Evolutionary conservation across 2,329 filamentous ascomycete species (phyloP), one percentile per base, ranked within the genome.

Genomic region (Calonectria multiphialidica): DNA sequence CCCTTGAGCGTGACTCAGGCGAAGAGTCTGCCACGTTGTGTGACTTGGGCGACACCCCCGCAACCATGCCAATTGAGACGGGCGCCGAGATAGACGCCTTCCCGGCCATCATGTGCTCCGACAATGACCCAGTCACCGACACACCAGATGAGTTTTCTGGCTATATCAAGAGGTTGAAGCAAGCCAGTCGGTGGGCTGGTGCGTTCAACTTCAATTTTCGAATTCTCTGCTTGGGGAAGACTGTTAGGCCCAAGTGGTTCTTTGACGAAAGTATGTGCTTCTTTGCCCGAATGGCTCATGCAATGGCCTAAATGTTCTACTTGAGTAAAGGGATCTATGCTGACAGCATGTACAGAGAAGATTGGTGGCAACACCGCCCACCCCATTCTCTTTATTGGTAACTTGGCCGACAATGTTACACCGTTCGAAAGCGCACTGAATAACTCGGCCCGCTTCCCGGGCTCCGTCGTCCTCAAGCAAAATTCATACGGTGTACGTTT

Each of bases 401-500:
- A 87, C 72, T 75, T 80, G 35, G 84, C 83, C 16, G 87, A 89
- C 72, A 88, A 88, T 49, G 83, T 88, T 28, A 88, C 87, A n/a
- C 87, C 87, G 21, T 75, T 85, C 3, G 75, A 84, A 21, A 87
- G 85, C 72, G 86, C 87, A 5, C 71, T 82, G n/a, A 86, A 85
- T 69, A 86, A 87, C 80, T 85, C 80, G 18, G 81, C 79, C 2
- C 81, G 83, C 0, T 90, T 89, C 63, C 82, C 82, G 0, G 84
- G 83, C 16, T 88, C 87, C 0, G 82, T 84, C 0, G 80, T 90
- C 7, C 77, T 90, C 30, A 82, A 86, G 15, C 87, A 89, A 75
- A 86, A 89, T 53, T 86, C 86, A 1, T 89, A 87, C 47, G 88
- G 88, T 5, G 87, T 88, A 82, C 80, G 86, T 80, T 23, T 5